Conservation (phyloP, 2,329 filamentous ascomycete species). For the Neonectria coccinea region DNA sequence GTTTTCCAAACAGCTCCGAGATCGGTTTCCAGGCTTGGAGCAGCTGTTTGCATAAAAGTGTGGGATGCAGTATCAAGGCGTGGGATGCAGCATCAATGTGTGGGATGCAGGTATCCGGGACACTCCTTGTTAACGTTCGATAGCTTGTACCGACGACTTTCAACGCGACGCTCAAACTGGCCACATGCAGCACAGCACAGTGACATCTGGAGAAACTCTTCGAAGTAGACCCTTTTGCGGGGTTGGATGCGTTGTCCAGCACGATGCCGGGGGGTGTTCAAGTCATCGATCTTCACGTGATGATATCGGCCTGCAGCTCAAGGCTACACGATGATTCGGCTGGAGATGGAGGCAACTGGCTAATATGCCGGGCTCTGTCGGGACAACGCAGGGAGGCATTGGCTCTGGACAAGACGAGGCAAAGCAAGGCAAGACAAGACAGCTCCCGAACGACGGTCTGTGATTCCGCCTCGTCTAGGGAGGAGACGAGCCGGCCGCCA, state of each 20-base stretch:
- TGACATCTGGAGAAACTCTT: background rate
- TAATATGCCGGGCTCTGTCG: background rate
- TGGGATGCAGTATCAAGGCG: background rate
- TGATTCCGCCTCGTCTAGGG: constrained; percentile 7
- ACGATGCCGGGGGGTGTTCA: background rate
- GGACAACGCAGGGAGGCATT: background rate
- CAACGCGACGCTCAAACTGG: background rate
- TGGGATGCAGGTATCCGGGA: background rate
- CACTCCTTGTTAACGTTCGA: background rate
- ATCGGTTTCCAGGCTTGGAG: constrained; percentile 4
- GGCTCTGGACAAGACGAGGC: background rate
- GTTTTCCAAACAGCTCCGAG: constrained; percentile 4
- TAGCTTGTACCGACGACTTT: background rate
- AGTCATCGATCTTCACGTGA: constrained; percentile 19
- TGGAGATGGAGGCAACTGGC: constrained; percentile 5
- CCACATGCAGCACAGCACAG: background rate
- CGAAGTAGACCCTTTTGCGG: background rate
- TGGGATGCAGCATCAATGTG: too few species aligned
- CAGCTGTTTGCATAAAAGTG: constrained; percentile 14
- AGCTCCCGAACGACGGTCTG: background rate
- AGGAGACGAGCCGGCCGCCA: constrained; percentile 3
- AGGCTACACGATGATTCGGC: constrained; percentile 12
- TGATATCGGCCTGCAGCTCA: constrained; percentile 19
- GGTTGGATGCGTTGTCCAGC: background rate
- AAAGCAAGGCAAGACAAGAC: background rate